Percentiles rank a stretch among this genome's conserved stretches.
These are phyloP conservation scores for Kappamyces sp. DNA, from an alignment of 192 early-diverging fungal genomes.

Conservation along the genomic window DNA sequence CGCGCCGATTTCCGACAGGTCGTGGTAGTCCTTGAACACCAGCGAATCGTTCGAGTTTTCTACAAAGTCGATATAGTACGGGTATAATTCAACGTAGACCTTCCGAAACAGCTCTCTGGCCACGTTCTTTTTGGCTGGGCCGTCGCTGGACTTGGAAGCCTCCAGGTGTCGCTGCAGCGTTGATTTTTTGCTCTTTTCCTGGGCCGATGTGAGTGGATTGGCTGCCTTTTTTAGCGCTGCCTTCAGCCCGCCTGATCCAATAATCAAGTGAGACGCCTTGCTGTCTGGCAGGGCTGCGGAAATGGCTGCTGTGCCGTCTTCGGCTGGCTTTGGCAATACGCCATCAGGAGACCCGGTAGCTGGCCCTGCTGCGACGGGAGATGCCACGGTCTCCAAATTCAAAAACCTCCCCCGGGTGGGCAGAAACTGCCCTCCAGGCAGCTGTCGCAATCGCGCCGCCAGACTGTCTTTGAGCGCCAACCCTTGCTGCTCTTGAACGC, in stretches of 20 bases:
- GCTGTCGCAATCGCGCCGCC: constrained; percentile 30
- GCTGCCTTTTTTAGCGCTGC: constrained; percentile 21
- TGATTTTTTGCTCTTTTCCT: constrained; percentile 11
- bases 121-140: neutral
- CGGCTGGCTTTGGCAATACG: neutral
- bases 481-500: neutral
- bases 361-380: constrained; percentile 10
- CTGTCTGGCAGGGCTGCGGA: constrained; percentile 32
- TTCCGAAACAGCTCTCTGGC: constrained; percentile 55
- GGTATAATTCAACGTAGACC: constrained; percentile 54
- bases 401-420: constrained; percentile 37
- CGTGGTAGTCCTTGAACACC: constrained; percentile 62
- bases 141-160: neutral
- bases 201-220: neutral
- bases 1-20: constrained; percentile 55
- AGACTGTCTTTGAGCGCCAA: constrained; percentile 18
- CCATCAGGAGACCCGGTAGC: constrained; percentile 1
- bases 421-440: constrained; percentile 46
- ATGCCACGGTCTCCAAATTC: constrained; percentile 33
- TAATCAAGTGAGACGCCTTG: constrained; percentile 30
- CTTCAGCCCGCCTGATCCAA: constrained; percentile 50
- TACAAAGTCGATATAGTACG: constrained; percentile 69
- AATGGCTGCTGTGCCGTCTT: constrained; percentile 17
- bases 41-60: constrained; percentile 58
- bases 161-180: neutral